Conservation (phyloP, 1,284 basidiomycete genomes). For the Puccinia brachypodii region DNA sequence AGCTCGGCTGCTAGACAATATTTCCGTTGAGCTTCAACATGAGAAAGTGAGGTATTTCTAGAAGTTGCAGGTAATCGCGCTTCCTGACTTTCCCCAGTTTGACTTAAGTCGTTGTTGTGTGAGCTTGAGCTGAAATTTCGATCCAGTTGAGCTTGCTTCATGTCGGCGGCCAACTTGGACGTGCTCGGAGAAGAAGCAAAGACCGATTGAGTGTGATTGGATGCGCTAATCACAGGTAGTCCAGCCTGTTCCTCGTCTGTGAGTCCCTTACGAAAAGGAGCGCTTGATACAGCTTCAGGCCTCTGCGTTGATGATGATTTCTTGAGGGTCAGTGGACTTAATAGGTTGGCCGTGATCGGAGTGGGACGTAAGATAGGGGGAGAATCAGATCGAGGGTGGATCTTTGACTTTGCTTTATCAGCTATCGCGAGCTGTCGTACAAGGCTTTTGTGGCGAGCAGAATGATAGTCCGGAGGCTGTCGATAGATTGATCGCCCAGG, state of each 20-base stretch:
- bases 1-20: background rate
- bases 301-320: background rate
- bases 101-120: background rate
- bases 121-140: background rate
- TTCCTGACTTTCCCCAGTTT: background rate
- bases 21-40: constrained; percentile 7
- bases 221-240: constrained; percentile 11
- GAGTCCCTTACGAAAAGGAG: constrained; percentile 44
- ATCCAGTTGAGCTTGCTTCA: background rate
- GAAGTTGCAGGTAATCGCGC: background rate
- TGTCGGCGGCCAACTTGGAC: background rate
- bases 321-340: constrained; percentile 8
- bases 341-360: background rate
- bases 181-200: constrained; percentile 17
- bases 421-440: constrained; percentile 3
- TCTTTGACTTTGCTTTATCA: constrained; percentile 19
- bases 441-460: constrained; percentile 4
- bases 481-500: background rate
- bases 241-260: constrained; percentile 41
- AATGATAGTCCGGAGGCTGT: background rate
- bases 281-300: constrained; percentile 15
- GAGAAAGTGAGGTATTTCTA: constrained; percentile 3
- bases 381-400: constrained; percentile 14
- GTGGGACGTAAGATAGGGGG: background rate
- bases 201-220: constrained; percentile 8